Evolutionary conservation across 805 yeast species (phyloP), one percentile per base, ranked within the genome.

Genomic region (Candida tammaniensis): DNA sequence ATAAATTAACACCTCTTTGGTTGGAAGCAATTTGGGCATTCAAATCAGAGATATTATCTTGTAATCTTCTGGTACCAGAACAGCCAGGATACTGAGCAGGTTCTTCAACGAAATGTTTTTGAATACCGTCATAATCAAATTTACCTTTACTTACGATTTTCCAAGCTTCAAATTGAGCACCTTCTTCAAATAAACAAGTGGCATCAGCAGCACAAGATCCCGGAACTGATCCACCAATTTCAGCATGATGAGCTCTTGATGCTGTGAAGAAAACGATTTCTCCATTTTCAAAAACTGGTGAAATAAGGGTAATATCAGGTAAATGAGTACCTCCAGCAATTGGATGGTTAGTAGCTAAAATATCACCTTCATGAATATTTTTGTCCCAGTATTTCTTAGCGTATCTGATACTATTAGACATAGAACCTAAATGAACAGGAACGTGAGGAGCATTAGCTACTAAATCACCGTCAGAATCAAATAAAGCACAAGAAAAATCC

Each of bases 381-480:
- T 76, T 80, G 27, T 68, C 57, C 93, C 93, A 84, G 10, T 73
- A 33, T 24, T 69, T 60, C 5, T 80, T 76, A 55, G 85, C 93
- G 9, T 70, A 74, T 11, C 74, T 68, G 14, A 85, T 81, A 43
- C 87, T 84, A 0, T 87, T 80, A 2, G 87, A 80, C 94, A 85
- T 85, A 1, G 91, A 82, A 1, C 94, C 94, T 37, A 85, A 60
- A 54, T 85, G 95, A 17, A 85, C 93, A 2, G 95, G 95, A 28
- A 85, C 75, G 54, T 85, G 91, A 1, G 94, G 94, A 0, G 95
- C 95, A 59, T 85, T 85, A 4, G 95, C 91, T 18, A 82, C 88
- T 22, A 86, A 61, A 20, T 80, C 81, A 15, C 94, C 94, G 6
- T 72, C 70, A 1, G 81, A 66, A 46, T 81, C 86, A 53, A 85